phyloP scores from a whole-genome alignment of 169 alveolate genomes.

The Cryptosporidium meleagridis region DNA sequence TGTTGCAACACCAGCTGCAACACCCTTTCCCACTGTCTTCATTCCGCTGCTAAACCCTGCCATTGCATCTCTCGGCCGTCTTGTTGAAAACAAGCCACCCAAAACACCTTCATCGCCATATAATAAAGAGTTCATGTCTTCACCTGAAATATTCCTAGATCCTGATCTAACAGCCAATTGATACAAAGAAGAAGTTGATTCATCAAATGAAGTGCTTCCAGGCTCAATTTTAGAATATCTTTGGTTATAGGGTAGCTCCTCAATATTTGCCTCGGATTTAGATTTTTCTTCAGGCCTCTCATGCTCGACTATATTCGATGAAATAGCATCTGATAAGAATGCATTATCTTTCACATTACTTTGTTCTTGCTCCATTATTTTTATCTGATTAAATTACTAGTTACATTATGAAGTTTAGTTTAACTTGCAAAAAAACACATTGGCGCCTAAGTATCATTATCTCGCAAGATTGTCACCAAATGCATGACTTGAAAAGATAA shows the following conservation, averaged over 20 bases:
- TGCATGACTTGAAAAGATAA: not conserved
- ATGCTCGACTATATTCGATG: not conserved
- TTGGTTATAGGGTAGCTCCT: constrained; percentile 48
- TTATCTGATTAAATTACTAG: not conserved
- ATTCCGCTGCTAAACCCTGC: constrained; percentile 89
- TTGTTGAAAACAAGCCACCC: constrained; percentile 83
- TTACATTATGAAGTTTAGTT: not conserved
- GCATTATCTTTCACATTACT: constrained; percentile 9
- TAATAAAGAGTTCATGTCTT: constrained; percentile 40
- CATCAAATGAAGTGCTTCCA: constrained; percentile 67
- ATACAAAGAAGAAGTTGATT: constrained; percentile 57
- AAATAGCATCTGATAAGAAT: constrained; percentile 44
- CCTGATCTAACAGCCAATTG: constrained; percentile 47
- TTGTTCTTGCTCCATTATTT: constrained; percentile 14
- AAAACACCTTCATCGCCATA: constrained; percentile 72
- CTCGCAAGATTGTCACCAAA: not conserved
- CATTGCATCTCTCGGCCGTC: constrained; percentile 84
- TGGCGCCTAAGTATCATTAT: constrained; percentile 41
- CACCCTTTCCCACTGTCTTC: constrained; percentile 90
- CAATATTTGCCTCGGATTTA: constrained; percentile 26
- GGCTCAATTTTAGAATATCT: constrained; percentile 64
- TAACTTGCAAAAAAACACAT: not conserved
- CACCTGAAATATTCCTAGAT: constrained; percentile 8
- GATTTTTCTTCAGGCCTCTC: constrained; percentile 58
- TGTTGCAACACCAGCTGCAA: constrained; percentile 89